Base-by-base conservation (phyloP, 2,329 filamentous ascomycete genomes). In the Endocalyx cinctus region DNA sequence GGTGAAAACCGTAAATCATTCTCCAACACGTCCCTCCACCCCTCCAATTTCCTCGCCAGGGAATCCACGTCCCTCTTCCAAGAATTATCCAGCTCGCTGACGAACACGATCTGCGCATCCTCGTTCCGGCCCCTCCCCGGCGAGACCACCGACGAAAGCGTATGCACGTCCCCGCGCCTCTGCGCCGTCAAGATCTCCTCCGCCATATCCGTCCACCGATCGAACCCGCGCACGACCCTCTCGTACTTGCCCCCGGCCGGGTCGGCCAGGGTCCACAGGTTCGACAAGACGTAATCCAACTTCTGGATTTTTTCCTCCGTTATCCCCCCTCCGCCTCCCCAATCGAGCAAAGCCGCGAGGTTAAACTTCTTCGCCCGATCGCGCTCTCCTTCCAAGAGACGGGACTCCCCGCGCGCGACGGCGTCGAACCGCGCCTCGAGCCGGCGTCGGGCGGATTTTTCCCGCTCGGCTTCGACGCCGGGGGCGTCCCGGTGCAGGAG, bases 11-110 rank as follows among this genome's bases (percentile, higher is more conserved):
- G n/a, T n/a, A n/a, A n/a, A n/a, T n/a, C n/a, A n/a, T n/a, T 62
- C 4, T 50, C 46, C 26, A 83, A 55, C 39, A 72, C 63, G 22
- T 61, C 52, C 27, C 63, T 60, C 68, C 77, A 76, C 5, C 59
- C 63, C 14, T 77, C 70, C n/a, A 84, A 59, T 40, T 70, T 69
- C 20, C 76, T 64, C 5, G 59, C 56, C 17, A 83, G 54, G 4
- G 62, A 63, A 0, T 63, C 61, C 42, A 71, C 73, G 35, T 82
- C 77, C 17, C 72, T 72, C 47, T 69, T 71, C 80, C 80, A 84
- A 1, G 60, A 51, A 3, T 56, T 54, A 36, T 79, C 74, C 12
- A 84, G 57, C 23, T 72, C 68, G 25, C 69, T 68, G 10, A 79
- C 57, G 46, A 82, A 77, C 6, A 70, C 48, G 2, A 61, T 55